Conservation (phyloP, 257 asterid species). For the Solanum chilense region DNA sequence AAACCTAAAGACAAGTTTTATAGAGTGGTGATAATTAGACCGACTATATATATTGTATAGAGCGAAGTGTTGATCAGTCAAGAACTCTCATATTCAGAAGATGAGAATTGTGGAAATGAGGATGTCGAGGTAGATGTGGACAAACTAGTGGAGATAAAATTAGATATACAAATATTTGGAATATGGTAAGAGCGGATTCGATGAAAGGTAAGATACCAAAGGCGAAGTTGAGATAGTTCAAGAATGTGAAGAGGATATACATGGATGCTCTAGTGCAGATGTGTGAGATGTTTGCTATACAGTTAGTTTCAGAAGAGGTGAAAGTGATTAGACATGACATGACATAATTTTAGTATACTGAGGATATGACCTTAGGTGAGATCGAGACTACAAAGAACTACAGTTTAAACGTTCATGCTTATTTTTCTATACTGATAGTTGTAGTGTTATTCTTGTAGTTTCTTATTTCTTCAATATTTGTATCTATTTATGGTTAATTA, state of each 20-base stretch:
- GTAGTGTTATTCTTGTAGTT: not conserved
- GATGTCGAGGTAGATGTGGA: not conserved
- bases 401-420: not conserved
- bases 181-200: not conserved
- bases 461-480: not conserved
- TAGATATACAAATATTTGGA: not conserved
- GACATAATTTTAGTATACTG: not conserved
- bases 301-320: not conserved
- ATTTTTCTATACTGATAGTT: not conserved
- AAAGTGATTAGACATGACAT: not conserved
- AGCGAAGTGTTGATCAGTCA: not conserved
- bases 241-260: not conserved
- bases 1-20: not conserved
- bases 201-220: not conserved
- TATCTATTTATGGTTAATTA: not conserved
- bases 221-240: not conserved
- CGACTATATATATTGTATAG: not conserved
- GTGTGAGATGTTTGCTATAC: not conserved
- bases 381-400: not conserved
- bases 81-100: not conserved
- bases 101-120: not conserved
- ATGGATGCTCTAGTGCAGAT: not conserved
- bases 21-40: not conserved
- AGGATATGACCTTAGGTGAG: not conserved
- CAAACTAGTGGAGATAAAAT: not conserved